These are phyloP conservation scores for Harrya chromipes DNA, from an alignment of 768 basidiomycete species.

Conservation along the genomic window DNA sequence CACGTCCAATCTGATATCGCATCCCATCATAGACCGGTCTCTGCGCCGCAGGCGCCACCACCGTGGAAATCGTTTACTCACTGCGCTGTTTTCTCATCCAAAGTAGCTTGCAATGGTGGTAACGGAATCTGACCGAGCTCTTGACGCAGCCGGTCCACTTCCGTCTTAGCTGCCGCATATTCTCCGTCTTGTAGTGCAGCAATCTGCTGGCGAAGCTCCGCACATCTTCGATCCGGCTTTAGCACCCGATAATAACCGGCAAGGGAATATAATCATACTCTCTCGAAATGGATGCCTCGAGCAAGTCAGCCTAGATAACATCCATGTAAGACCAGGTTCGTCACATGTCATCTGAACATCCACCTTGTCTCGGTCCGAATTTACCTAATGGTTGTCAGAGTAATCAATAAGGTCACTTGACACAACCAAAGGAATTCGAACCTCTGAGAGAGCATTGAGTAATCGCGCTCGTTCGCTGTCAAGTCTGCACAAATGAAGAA, in stretches of 20 bases:
- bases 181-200: conserved; percentile 67
- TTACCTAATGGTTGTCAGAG: conserved; percentile 45
- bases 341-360: conserved; percentile 6
- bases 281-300: conserved; percentile 61
- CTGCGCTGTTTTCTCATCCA: conserved; percentile 66
- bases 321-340: conserved; percentile 2
- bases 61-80: conserved; percentile 34
- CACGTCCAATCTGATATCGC: conserved; percentile 3
- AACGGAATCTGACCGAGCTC: conserved; percentile 77
- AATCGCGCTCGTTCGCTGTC: conserved; percentile 74
- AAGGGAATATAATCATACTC: conserved; percentile 47
- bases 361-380: conserved; percentile 79
- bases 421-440: conserved; percentile 30
- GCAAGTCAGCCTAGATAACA: conserved; percentile 54
- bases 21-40: background rate
- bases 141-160: conserved; percentile 71
- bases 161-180: conserved; percentile 67
- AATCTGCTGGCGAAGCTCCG: conserved; percentile 67
- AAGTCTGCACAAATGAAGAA: conserved; percentile 41
- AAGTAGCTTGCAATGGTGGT: conserved; percentile 64
- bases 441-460: conserved; percentile 67
- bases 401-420: conserved; percentile 10
- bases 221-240: conserved; percentile 44
- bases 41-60: conserved; percentile 1
- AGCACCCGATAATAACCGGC: conserved; percentile 4